Conservation (phyloP, 768 basidiomycete species). For the Paxillus rubicundulus region DNA sequence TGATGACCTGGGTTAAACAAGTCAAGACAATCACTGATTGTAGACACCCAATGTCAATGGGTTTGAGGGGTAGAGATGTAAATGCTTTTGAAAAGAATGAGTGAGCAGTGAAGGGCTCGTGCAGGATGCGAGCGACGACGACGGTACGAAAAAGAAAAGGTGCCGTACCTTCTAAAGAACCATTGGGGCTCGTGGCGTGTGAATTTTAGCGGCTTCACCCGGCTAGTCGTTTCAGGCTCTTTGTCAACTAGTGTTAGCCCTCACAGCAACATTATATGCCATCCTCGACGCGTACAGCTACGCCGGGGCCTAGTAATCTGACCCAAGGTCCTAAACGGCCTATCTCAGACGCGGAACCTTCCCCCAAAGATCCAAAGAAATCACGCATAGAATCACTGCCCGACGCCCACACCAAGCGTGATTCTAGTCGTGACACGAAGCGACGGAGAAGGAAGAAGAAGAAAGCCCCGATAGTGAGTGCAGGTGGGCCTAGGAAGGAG, state of each 20-base stretch:
- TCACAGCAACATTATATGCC: slow-evolving; percentile 19
- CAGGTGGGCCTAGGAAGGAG: slow-evolving; percentile 11
- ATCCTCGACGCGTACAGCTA: slow-evolving; percentile 17
- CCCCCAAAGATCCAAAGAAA: slow-evolving; percentile 23
- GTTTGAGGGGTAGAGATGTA: too few relatives aligned
- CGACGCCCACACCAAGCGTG: slow-evolving; percentile 11
- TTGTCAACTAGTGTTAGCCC: background rate
- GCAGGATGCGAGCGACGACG: too few relatives aligned
- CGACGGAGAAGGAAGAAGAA: slow-evolving; percentile 30
- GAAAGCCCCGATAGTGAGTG: slow-evolving; percentile 24
- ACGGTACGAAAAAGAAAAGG: too few relatives aligned
- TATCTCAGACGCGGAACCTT: slow-evolving; percentile 25
- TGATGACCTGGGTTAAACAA: too few relatives aligned
- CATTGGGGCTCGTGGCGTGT: slow-evolving; percentile 22
- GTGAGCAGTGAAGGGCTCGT: too few relatives aligned
- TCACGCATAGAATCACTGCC: slow-evolving; percentile 17
- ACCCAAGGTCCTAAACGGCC: slow-evolving; percentile 11
- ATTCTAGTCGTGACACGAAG: slow-evolving; percentile 23
- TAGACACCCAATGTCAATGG: too few relatives aligned
- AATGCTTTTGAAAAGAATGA: too few relatives aligned
- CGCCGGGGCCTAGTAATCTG: slow-evolving; percentile 13
- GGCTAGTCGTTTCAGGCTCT: background rate
- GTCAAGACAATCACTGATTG: too few relatives aligned
- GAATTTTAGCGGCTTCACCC: slow-evolving; percentile 8
- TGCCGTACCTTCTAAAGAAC: too few relatives aligned